Evolutionary conservation across 495 filamentous ascomycete genomes (phyloP).

Genomic region (Aspergillus sparsus): DNA sequence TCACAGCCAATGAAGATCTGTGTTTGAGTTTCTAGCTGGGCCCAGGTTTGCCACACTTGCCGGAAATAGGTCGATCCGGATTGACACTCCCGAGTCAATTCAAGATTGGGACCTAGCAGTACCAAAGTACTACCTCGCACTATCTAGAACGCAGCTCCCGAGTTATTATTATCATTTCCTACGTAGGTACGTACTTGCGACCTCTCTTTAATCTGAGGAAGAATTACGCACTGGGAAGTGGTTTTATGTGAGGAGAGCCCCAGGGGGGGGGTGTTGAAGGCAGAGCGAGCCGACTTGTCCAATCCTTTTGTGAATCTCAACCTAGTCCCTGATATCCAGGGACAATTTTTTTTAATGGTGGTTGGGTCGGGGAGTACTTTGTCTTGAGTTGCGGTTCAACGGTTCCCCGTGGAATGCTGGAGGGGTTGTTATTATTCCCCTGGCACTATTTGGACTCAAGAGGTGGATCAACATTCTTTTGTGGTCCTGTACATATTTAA

Average conservation of each 20-base stretch:
- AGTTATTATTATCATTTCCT: too few species aligned
- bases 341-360: neutral
- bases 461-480: too few species aligned
- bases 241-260: neutral
- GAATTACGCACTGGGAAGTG: neutral
- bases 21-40: neutral
- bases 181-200: too few species aligned
- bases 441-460: neutral
- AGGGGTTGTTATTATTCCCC: neutral
- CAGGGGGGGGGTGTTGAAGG: neutral
- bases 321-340: neutral
- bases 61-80: neutral
- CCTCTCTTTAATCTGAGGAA: too few species aligned
- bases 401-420: slow-evolving; percentile 1
- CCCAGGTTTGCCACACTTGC: neutral
- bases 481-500: too few species aligned
- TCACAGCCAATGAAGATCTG: neutral
- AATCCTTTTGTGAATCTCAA: neutral
- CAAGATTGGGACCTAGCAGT: neutral
- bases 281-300: too few species aligned
- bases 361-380: too few species aligned
- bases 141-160: too few species aligned
- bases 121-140: too few species aligned
- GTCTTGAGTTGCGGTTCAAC: too few species aligned
- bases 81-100: neutral